Percentiles rank a stretch among this genome's conserved stretches.
These are phyloP conservation scores for Leccinellum luteum DNA, from an alignment of 768 basidiomycete species.

Conservation along the genomic window DNA sequence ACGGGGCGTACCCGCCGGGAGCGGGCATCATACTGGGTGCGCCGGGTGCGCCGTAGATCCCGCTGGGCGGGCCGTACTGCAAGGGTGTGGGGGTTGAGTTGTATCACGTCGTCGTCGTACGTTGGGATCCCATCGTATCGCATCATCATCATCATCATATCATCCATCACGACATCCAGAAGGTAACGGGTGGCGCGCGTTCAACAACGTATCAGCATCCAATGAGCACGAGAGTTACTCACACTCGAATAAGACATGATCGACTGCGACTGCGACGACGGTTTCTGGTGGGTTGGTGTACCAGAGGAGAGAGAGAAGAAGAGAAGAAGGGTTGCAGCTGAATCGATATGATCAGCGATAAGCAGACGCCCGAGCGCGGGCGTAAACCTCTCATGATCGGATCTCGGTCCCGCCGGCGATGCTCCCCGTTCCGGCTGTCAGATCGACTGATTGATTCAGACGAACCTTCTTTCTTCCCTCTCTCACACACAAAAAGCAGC, in stretches of 20 bases:
- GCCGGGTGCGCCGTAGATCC: background rate
- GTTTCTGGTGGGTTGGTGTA: too few relatives aligned
- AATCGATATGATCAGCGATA: conserved; percentile 18
- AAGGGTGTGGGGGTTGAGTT: background rate
- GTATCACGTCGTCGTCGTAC: background rate
- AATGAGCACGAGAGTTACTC: background rate
- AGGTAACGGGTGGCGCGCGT: too few relatives aligned
- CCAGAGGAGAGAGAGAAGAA: too few relatives aligned
- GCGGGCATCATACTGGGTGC: background rate
- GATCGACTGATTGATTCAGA: too few relatives aligned
- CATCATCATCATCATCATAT: background rate
- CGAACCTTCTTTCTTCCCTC: too few relatives aligned
- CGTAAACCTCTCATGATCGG: background rate
- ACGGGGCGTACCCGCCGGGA: background rate
- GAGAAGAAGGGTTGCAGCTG: too few relatives aligned
- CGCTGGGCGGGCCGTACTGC: background rate
- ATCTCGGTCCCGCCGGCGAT: background rate
- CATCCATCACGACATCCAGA: too few relatives aligned
- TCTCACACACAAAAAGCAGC: too few relatives aligned
- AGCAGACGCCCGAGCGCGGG: background rate
- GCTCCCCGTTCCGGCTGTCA: too few relatives aligned
- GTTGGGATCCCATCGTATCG: background rate
- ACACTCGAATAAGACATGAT: conserved; percentile 22
- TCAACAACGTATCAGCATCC: too few relatives aligned
- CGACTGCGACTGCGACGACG: too few relatives aligned